Evolutionary conservation across 495 filamentous ascomycete species (phyloP).

Genomic region (Xylaria acuta): DNA sequence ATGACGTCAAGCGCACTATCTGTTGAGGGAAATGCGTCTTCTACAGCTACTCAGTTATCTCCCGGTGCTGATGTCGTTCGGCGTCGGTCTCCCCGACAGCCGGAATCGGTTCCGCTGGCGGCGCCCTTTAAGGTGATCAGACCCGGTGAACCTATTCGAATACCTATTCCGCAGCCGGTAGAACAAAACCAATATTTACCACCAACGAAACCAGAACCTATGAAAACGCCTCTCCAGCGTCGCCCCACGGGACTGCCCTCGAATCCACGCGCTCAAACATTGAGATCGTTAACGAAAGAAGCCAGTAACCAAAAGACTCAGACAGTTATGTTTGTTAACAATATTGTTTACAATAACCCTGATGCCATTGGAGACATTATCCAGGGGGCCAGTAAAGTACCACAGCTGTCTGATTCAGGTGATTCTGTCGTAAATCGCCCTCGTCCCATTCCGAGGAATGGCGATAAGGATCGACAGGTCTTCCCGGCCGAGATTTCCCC

Average conservation of each 20-base stretch:
- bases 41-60: slow-evolving; percentile 52
- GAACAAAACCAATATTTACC: slow-evolving; percentile 25
- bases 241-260: slow-evolving; percentile 55
- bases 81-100: slow-evolving; percentile 30
- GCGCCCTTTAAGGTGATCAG: slow-evolving; percentile 31
- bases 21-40: slow-evolving; percentile 41
- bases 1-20: slow-evolving; percentile 34
- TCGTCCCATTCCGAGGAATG: slow-evolving; percentile 57
- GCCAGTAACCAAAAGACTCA: slow-evolving; percentile 43
- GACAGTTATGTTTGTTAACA: slow-evolving; percentile 60
- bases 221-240: slow-evolving; percentile 51
- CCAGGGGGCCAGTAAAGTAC: slow-evolving; percentile 43
- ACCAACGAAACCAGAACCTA: slow-evolving; percentile 39
- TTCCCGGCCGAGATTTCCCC: slow-evolving; percentile 50
- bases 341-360: slow-evolving; percentile 58
- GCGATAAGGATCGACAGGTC: slow-evolving; percentile 45
- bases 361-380: slow-evolving; percentile 53
- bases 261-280: slow-evolving; percentile 54
- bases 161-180: slow-evolving; percentile 38
- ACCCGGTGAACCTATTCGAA: slow-evolving; percentile 40
- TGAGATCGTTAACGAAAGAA: slow-evolving; percentile 41
- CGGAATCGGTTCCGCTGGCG: background rate
- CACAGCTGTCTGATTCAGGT: slow-evolving; percentile 34
- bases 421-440: slow-evolving; percentile 57
- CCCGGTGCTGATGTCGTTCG: slow-evolving; percentile 45